Conservation (phyloP, 1,284 basidiomycete species). For the Pseudozyma tsukubaensis region DNA sequence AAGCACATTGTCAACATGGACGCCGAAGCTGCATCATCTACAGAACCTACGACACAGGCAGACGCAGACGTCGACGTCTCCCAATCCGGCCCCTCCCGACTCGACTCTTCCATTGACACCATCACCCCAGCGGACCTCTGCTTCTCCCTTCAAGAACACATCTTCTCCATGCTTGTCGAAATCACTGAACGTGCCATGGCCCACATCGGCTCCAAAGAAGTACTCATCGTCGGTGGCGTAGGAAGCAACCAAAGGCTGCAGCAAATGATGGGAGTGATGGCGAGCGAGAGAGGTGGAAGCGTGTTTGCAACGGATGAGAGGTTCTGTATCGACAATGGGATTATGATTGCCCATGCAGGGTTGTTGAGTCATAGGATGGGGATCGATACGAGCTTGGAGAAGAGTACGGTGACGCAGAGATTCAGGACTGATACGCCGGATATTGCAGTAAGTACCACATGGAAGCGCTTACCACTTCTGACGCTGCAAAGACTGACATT, state of each 20-base stretch:
- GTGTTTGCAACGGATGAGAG: slow-evolving; percentile 97
- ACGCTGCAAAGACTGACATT: background rate
- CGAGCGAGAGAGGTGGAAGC: slow-evolving; percentile 84
- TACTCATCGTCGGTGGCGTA: slow-evolving; percentile 96
- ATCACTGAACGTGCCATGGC: slow-evolving; percentile 99
- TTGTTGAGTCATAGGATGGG: slow-evolving; percentile 93
- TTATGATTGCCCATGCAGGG: slow-evolving; percentile 99
- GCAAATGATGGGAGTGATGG: slow-evolving; percentile 99
- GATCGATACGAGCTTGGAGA: slow-evolving; percentile 55
- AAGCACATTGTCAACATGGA: slow-evolving; percentile 54
- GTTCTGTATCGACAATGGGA: slow-evolving; percentile 99
- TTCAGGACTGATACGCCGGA: slow-evolving; percentile 66
- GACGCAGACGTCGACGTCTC: slow-evolving; percentile 43
- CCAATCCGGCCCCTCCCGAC: slow-evolving; percentile 24
- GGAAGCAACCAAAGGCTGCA: slow-evolving; percentile 89
- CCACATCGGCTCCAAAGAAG: slow-evolving; percentile 94
- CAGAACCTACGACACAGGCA: background rate
- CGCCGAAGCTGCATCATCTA: background rate
- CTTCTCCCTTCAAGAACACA: slow-evolving; percentile 95
- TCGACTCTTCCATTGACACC: slow-evolving; percentile 36
- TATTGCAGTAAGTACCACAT: slow-evolving; percentile 45
- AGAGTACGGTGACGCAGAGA: slow-evolving; percentile 66
- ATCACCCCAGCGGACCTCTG: slow-evolving; percentile 95
- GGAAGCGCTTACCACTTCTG: background rate
- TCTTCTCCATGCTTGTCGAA: slow-evolving; percentile 98